phyloP scores from a whole-genome alignment of 2,329 filamentous ascomycete species.

The Fusarium secorum region DNA sequence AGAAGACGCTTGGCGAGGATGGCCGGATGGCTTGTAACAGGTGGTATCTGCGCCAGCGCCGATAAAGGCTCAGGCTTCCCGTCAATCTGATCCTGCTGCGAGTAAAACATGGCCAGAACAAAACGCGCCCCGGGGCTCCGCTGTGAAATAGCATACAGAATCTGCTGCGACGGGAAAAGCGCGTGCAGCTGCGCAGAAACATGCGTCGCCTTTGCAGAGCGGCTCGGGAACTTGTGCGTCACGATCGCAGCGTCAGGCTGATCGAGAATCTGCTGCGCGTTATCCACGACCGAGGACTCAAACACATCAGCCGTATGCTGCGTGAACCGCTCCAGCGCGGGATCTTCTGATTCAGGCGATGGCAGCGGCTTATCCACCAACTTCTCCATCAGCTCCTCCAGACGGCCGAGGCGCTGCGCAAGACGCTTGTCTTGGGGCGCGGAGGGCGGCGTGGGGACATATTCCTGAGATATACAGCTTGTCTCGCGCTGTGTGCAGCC shows the following conservation, averaged over 20 bases:
- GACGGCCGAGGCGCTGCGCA: constrained; percentile 53
- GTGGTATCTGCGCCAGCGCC: constrained; percentile 37
- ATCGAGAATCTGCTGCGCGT: constrained; percentile 31
- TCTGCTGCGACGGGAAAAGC: constrained; percentile 35
- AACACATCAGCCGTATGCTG: constrained; percentile 35
- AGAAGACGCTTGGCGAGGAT: constrained; percentile 58
- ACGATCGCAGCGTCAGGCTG: background rate
- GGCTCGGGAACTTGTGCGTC: constrained; percentile 3
- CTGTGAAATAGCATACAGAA: constrained; percentile 36
- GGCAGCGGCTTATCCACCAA: constrained; percentile 49
- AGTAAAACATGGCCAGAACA: constrained; percentile 42
- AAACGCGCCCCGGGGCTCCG: constrained; percentile 38
- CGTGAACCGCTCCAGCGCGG: constrained; percentile 30
- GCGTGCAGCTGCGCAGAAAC: constrained; percentile 32
- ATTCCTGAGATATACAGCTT: constrained; percentile 58
- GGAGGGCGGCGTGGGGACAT: constrained; percentile 46
- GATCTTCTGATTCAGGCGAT: constrained; percentile 23
- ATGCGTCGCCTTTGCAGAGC: constrained; percentile 16
- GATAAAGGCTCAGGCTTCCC: constrained; percentile 45
- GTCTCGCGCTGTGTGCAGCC: constrained; percentile 55
- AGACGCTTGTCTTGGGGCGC: constrained; percentile 50
- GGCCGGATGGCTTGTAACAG: constrained; percentile 57
- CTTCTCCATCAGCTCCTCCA: constrained; percentile 57
- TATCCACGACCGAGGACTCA: constrained; percentile 28
- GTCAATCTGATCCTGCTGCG: constrained; percentile 43